A percentile compares a stretch with the other conserved stretches of the same genome.
Conservation (phyloP, 73 alveolate species). For the Breviolum minutum region DNA sequence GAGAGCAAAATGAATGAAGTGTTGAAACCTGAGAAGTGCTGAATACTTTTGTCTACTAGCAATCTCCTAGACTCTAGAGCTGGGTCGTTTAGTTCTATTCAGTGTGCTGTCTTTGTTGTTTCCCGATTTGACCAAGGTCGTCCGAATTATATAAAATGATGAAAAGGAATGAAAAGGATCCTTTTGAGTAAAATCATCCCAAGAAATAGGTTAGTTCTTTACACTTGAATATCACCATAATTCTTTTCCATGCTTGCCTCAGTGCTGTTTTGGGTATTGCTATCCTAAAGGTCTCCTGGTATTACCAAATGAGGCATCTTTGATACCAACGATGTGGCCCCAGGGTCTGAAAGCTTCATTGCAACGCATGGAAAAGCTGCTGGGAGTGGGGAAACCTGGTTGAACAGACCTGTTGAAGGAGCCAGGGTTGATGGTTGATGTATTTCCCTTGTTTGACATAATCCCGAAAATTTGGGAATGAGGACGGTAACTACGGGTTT, state of each 20-base stretch:
- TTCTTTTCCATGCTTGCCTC: not conserved
- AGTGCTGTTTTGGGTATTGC: not conserved
- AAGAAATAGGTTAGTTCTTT: not conserved
- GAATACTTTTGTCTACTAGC: too few relatives aligned
- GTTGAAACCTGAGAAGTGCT: too few relatives aligned
- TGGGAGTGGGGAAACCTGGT: not conserved
- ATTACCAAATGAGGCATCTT: not conserved
- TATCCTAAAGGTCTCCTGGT: not conserved
- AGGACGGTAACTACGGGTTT: not conserved
- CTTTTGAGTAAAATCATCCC: not conserved
- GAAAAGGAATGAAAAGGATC: too few relatives aligned
- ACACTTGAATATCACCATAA: not conserved
- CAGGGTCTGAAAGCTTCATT: slow-evolving; percentile 11
- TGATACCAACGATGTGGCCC: too few relatives aligned
- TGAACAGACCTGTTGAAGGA: not conserved
- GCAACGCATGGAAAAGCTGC: slow-evolving; percentile 29
- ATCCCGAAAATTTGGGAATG: too few relatives aligned
- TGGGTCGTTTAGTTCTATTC: too few relatives aligned
- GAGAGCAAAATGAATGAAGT: too few relatives aligned
- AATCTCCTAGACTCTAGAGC: too few relatives aligned
- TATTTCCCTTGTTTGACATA: not conserved
- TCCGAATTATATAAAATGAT: too few relatives aligned
- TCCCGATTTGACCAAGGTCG: too few relatives aligned
- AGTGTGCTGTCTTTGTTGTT: too few relatives aligned
- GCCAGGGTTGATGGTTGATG: not conserved